Evolutionary conservation across 2,329 filamentous ascomycete species (phyloP).

Genomic region (Aspergillus tubingensis): DNA sequence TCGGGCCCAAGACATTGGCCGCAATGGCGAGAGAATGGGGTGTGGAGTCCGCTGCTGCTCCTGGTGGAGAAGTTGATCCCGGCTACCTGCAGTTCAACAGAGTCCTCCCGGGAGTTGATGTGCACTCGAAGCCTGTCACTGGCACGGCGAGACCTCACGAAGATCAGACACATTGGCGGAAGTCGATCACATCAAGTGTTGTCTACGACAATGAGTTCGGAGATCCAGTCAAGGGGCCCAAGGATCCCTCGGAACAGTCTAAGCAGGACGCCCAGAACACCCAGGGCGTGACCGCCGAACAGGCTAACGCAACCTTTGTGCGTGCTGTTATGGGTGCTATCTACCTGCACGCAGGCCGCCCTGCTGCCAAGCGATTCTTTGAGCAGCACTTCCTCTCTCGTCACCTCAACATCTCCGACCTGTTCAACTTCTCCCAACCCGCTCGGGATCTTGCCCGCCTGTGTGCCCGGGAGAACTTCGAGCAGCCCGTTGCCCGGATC

Average conservation of each 20-base stretch:
- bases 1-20: slow-evolving; percentile 72
- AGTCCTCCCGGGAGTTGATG: slow-evolving; percentile 44
- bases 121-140: slow-evolving; percentile 45
- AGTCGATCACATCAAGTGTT: slow-evolving; percentile 73
- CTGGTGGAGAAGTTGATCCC: slow-evolving; percentile 87
- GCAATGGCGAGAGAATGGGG: slow-evolving; percentile 84
- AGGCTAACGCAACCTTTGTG: slow-evolving; percentile 74
- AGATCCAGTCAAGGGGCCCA: slow-evolving; percentile 50
- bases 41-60: slow-evolving; percentile 81
- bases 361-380: slow-evolving; percentile 79
- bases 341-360: slow-evolving; percentile 79
- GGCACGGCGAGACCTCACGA: slow-evolving; percentile 47
- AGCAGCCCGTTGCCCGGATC: slow-evolving; percentile 80
- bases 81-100: slow-evolving; percentile 80
- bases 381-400: slow-evolving; percentile 79
- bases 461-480: slow-evolving; percentile 87
- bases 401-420: slow-evolving; percentile 69
- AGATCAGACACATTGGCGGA: slow-evolving; percentile 62
- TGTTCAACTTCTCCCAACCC: slow-evolving; percentile 85
- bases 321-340: slow-evolving; percentile 81
- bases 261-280: slow-evolving; percentile 18
- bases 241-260: slow-evolving; percentile 30
- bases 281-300: slow-evolving; percentile 51
- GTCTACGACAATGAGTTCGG: slow-evolving; percentile 86
- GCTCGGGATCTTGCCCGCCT: slow-evolving; percentile 80